Evolutionary conservation across 2,329 filamentous ascomycete genomes (phyloP), one percentile per base, ranked within the genome.

Genomic region (Paracamarosporium sp.): DNA sequence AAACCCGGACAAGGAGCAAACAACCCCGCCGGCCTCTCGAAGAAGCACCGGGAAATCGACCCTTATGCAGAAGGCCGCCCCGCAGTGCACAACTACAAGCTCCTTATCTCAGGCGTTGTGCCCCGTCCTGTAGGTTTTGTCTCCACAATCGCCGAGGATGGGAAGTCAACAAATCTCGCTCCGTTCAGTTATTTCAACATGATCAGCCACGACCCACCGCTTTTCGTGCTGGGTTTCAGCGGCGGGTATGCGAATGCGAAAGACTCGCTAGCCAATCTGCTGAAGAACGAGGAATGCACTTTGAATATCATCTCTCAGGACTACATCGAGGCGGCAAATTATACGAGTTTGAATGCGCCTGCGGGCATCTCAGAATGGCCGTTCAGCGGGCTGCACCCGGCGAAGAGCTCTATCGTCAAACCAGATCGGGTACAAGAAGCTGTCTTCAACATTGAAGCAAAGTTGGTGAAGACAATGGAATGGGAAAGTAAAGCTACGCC

Each of bases 121-220:
- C 94, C 94, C 1, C 86, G 94, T 12, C 94, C 94, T 12, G 89
- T 97, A 44, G 86, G 86, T 1, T 87, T 89, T 61, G 76, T 88
- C 13, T 83, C 81, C 48, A 89, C 87, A 1, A 74, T 81, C 33
- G 83, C 80, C 2, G 79, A 79, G 36, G 89, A 93, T 68, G 91
- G 90, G 22, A 57, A 62, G 50, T 81, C 79, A 27, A 86, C 86
- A 15, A 98, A 97, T 78, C 83, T 97, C 2, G 92, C 93, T 0
- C 93, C 93, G 0, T 97, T 95, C 76, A 90, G 86, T 71, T 97
- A 95, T 80, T 92, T 93, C 75, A 90, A 92, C 74, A 78, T 97
- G 61, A 83, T 97, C 64, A 88, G 87, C 75, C 90, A 95, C 74
- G 93, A 97, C 73, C 94, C 93, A 4, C 93, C 93, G 0, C 81